Percentiles rank a stretch among this genome's conserved stretches.
phyloP scores from a whole-genome alignment of 1,284 basidiomycete genomes.

The Cryptococcus depauperatus region DNA sequence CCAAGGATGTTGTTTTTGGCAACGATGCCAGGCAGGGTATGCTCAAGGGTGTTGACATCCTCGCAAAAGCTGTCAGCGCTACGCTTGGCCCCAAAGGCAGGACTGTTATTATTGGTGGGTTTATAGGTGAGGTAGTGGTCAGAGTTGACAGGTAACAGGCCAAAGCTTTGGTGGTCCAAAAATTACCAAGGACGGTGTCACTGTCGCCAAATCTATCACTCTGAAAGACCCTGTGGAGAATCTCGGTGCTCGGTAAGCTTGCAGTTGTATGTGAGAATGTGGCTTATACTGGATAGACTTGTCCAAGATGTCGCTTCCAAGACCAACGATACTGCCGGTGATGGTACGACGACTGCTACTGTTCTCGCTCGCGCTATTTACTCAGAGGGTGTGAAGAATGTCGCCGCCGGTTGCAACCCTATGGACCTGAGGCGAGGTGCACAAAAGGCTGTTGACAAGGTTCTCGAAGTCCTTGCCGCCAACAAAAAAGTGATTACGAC shows the following conservation, averaged over 20 bases:
- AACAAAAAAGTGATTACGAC: slow-evolving; percentile 95
- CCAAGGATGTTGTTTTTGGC: slow-evolving; percentile 93
- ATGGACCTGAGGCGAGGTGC: slow-evolving; percentile 97
- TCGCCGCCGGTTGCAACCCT: slow-evolving; percentile 94
- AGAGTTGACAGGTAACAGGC: slow-evolving; percentile 22
- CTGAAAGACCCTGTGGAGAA: slow-evolving; percentile 99
- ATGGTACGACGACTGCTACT: slow-evolving; percentile 96
- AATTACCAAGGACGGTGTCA: slow-evolving; percentile 98
- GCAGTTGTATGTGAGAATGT: neutral
- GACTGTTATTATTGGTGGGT: slow-evolving; percentile 89
- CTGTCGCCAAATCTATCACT: slow-evolving; percentile 89
- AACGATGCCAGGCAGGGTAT: slow-evolving; percentile 91
- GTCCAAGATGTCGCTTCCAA: slow-evolving; percentile 93
- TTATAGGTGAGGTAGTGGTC: neutral
- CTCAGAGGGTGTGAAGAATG: slow-evolving; percentile 97
- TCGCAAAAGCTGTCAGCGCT: slow-evolving; percentile 90
- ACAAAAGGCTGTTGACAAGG: slow-evolving; percentile 91
- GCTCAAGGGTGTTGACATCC: slow-evolving; percentile 89
- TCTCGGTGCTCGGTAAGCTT: slow-evolving; percentile 81
- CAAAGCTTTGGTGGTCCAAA: slow-evolving; percentile 96
- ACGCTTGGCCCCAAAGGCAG: slow-evolving; percentile 96
- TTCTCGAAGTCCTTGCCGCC: slow-evolving; percentile 81
- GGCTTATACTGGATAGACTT: slow-evolving; percentile 52
- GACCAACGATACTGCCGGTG: slow-evolving; percentile 95
- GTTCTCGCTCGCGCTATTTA: slow-evolving; percentile 96